These are phyloP conservation scores for Trypanosoma cruzi DNA, from an alignment of 208 protist genomes.

Conservation along the genomic window DNA sequence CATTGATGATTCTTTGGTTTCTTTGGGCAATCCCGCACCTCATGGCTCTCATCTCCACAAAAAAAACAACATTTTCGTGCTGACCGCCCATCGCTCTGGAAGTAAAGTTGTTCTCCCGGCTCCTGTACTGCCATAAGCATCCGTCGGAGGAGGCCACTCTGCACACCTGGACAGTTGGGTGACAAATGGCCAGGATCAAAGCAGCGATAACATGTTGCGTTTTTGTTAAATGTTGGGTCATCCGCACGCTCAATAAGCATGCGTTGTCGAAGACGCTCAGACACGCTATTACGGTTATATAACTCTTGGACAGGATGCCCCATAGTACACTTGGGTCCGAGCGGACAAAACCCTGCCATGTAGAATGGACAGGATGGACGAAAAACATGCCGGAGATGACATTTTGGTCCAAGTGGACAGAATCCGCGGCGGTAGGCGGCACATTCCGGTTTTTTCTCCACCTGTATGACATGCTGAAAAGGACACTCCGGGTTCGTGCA, in stretches of 20 bases:
- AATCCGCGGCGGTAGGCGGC: slow-evolving; percentile 91
- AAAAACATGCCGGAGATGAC: slow-evolving; percentile 88
- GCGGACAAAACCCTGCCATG: slow-evolving; percentile 94
- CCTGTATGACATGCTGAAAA: slow-evolving; percentile 91
- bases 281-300: slow-evolving; percentile 75
- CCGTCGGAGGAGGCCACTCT: slow-evolving; percentile 67
- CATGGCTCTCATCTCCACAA: slow-evolving; percentile 82
- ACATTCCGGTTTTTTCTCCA: slow-evolving; percentile 87
- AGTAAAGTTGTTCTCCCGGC: slow-evolving; percentile 58
- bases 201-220: slow-evolving; percentile 84
- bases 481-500: slow-evolving; percentile 97
- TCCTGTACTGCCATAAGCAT: slow-evolving; percentile 68
- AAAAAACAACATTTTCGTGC: slow-evolving; percentile 68
- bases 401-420: slow-evolving; percentile 93
- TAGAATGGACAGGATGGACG: slow-evolving; percentile 90
- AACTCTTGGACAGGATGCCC: slow-evolving; percentile 91
- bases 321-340: slow-evolving; percentile 92
- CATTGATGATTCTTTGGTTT: slow-evolving; percentile 42
- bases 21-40: slow-evolving; percentile 72
- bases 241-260: slow-evolving; percentile 71
- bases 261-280: slow-evolving; percentile 56
- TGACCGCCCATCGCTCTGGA: slow-evolving; percentile 41
- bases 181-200: slow-evolving; percentile 88
- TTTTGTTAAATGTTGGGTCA: slow-evolving; percentile 75
- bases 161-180: slow-evolving; percentile 75